Conservation (phyloP, 163 green algal species). For the Scenedesmus sp. region DNA sequence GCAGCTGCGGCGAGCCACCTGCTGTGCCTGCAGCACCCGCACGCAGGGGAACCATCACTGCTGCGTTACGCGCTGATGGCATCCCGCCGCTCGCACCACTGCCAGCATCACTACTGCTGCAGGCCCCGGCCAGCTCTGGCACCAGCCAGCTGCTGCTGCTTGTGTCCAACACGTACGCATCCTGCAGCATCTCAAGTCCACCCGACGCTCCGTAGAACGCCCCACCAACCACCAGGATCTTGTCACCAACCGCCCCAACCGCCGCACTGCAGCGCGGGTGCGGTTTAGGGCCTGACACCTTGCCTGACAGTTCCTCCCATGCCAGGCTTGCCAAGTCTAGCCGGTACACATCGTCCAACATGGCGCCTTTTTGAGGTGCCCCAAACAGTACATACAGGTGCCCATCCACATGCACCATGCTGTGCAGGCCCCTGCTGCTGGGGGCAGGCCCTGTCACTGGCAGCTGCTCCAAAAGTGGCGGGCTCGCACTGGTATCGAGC, state of each 20-base stretch:
- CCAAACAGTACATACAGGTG: constrained; percentile 36
- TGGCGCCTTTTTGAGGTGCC: constrained; percentile 47
- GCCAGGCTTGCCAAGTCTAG: constrained; percentile 43
- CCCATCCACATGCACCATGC: constrained; percentile 4
- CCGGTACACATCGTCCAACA: constrained; percentile 50
- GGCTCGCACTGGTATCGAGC: constrained; percentile 53
- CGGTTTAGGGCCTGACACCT: constrained; percentile 3
- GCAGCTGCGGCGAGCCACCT: background rate
- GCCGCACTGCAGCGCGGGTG: constrained; percentile 39
- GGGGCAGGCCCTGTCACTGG: constrained; percentile 38
- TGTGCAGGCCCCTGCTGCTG: constrained; percentile 46
- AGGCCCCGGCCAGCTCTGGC: background rate
- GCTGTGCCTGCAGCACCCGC: background rate
- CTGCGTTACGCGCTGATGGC: constrained; percentile 51
- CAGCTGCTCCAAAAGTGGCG: constrained; percentile 22
- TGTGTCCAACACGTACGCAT: constrained; percentile 21
- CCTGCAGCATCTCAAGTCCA: constrained; percentile 44
- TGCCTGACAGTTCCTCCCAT: constrained; percentile 40
- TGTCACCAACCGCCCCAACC: background rate
- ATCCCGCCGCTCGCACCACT: background rate
- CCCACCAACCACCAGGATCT: constrained; percentile 42
- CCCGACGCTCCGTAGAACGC: constrained; percentile 52
- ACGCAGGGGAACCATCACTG: constrained; percentile 31
- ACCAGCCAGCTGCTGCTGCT: constrained; percentile 21
- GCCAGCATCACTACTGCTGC: background rate